phyloP scores from a whole-genome alignment of 805 yeast genomes.

The Metschnikowia henanensis region DNA sequence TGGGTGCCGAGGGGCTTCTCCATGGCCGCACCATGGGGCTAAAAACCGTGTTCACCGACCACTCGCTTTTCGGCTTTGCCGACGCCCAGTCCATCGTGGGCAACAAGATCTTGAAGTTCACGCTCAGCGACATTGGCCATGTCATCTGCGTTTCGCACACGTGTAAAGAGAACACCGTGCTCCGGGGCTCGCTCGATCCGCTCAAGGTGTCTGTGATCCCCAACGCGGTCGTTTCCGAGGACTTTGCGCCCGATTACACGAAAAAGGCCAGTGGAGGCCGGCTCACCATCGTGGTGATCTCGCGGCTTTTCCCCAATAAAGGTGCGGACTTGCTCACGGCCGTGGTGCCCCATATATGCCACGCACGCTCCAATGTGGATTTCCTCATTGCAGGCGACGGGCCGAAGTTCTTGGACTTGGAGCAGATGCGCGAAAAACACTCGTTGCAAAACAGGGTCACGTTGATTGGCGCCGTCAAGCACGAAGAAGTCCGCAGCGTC shows the following conservation, averaged over 20 bases:
- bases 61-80: slow-evolving; percentile 92
- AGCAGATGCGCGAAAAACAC: slow-evolving; percentile 89
- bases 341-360: slow-evolving; percentile 81
- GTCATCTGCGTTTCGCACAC: slow-evolving; percentile 97
- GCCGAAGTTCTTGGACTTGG: slow-evolving; percentile 89
- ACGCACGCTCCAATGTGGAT: slow-evolving; percentile 57
- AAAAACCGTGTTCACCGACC: slow-evolving; percentile 92
- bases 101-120: slow-evolving; percentile 81
- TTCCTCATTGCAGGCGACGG: slow-evolving; percentile 97
- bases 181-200: slow-evolving; percentile 84
- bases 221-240: slow-evolving; percentile 86
- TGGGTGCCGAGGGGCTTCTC: slow-evolving; percentile 89
- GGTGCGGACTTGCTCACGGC: slow-evolving; percentile 90
- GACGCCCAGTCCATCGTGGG: slow-evolving; percentile 81
- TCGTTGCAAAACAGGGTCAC: slow-evolving; percentile 86
- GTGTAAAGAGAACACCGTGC: slow-evolving; percentile 92
- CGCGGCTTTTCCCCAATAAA: slow-evolving; percentile 91
- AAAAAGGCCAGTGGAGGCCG: slow-evolving; percentile 5
- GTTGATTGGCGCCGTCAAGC: slow-evolving; percentile 82
- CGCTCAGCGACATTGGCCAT: slow-evolving; percentile 84
- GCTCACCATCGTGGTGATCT: slow-evolving; percentile 86
- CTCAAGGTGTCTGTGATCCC: slow-evolving; percentile 85
- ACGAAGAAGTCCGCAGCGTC: slow-evolving; percentile 89
- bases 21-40: slow-evolving; percentile 94
- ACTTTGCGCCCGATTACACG: slow-evolving; percentile 58